A percentile compares a stretch with the other conserved stretches of the same genome.
Evolutionary conservation across 176 grass and related monocot species (phyloP).

Genomic region (Carex cristatella): DNA sequence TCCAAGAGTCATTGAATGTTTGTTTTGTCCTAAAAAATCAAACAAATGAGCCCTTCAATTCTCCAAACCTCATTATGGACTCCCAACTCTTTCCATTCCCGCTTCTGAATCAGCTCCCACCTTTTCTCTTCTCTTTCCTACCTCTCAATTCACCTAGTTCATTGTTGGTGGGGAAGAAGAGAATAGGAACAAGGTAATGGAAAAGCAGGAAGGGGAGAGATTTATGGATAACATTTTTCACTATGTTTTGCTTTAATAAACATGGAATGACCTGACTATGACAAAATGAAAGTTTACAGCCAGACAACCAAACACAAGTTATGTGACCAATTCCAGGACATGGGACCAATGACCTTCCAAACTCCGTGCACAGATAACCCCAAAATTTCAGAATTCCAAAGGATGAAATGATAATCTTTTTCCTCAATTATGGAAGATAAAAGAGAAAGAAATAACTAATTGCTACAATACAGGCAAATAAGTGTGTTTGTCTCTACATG

Average conservation of each 20-base stretch:
- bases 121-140: background rate
- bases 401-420: background rate
- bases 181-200: background rate
- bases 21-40: background rate
- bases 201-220: background rate
- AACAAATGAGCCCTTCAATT: background rate
- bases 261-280: background rate
- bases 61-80: background rate
- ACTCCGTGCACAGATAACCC: background rate
- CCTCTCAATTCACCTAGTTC: background rate
- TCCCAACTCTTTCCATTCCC: background rate
- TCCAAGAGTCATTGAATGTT: background rate
- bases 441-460: background rate
- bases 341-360: background rate
- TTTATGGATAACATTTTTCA: background rate
- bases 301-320: background rate
- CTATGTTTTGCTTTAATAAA: background rate
- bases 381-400: background rate
- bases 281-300: background rate
- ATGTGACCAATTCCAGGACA: background rate
- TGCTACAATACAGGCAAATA: background rate
- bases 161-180: too few relatives aligned
- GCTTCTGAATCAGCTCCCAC: too few relatives aligned
- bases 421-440: background rate
- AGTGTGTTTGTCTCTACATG: constrained; percentile 7